A percentile compares a stretch with the other conserved stretches of the same genome.
phyloP scores from a whole-genome alignment of 2,329 filamentous ascomycete species.

The Tolypocladium tundrense region DNA sequence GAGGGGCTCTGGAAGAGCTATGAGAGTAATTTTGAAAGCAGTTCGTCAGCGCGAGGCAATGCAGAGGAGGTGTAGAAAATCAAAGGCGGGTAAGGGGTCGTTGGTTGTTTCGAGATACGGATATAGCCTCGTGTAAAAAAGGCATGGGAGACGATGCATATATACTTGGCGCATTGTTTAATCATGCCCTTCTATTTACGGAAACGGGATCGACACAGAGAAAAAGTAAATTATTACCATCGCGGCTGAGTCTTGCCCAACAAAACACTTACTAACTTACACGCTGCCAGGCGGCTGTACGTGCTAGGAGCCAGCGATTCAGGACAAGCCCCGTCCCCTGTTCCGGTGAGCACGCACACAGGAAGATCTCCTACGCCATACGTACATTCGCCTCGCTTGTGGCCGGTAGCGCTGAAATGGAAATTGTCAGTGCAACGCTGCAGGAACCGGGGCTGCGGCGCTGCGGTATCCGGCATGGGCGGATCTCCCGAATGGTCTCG shows the following conservation, averaged over 20 bases:
- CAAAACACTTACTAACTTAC: background rate
- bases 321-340: background rate
- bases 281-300: background rate
- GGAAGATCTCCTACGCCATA: background rate
- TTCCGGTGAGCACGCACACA: background rate
- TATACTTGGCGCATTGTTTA: background rate
- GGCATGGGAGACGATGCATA: background rate
- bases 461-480: background rate
- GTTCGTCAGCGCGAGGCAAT: background rate
- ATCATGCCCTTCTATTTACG: too few relatives aligned
- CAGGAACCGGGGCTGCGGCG: background rate
- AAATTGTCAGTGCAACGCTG: background rate
- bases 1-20: background rate
- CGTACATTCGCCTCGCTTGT: background rate
- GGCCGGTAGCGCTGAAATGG: background rate
- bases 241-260: background rate
- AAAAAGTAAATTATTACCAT: background rate
- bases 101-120: background rate
- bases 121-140: background rate
- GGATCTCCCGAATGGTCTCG: background rate
- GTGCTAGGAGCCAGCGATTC: background rate
- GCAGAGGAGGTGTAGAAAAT: background rate
- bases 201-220: background rate
- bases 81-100: background rate
- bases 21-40: background rate